Evolutionary conservation across 106 monocot species (phyloP), one percentile per base, ranked within the genome.

Genomic region (Dendrobium catenatum): DNA sequence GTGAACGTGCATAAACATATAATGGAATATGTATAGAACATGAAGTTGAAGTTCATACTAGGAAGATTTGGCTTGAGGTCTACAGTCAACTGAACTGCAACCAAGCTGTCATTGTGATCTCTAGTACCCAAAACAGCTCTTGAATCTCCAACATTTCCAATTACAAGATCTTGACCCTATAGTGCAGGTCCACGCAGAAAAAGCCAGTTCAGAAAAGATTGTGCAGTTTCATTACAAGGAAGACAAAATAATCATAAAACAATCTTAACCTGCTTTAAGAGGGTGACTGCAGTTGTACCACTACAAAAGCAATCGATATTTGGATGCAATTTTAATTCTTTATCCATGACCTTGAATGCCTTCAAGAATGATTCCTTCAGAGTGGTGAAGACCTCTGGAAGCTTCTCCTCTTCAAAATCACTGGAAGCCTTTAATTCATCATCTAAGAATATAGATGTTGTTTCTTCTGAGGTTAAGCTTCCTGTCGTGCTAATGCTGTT

Each of bases 221-320:
- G 6, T 42, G 42, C 17, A 43, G 20, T 74, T 44, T 6, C 74
- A 74, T n/a, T 3, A 44, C 43, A 44, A n/a, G 9, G n/a, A 61
- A n/a, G 54, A 42, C 5, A 74, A 43, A 74, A 43, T 37, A 15
- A n/a, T 74, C 74, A 74, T 20, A 42, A 20, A 20, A 74, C 3
- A 47, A 68, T 29, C 3, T 79, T 79, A 37, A 95, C 95, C 90
- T 90, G 90, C 83, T 92, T 95, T 19, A 95, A 68, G 42, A 92
- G 26, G 56, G 92, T 84, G 42, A 95, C 95, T 10, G 95, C 88
- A 72, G 95, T 95, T 44, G 92, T 90, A 43, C 95, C 95, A 73
- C 95, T 95, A 81, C 88, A 87, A 76, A 87, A 87, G 64, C 88
- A 92, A 79, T 95, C 86, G 29, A 95, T 86, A 55, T 73, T 79